These are phyloP conservation scores for Penicillium sp. DNA, from an alignment of 2,329 filamentous ascomycete species.

Conservation along the genomic window DNA sequence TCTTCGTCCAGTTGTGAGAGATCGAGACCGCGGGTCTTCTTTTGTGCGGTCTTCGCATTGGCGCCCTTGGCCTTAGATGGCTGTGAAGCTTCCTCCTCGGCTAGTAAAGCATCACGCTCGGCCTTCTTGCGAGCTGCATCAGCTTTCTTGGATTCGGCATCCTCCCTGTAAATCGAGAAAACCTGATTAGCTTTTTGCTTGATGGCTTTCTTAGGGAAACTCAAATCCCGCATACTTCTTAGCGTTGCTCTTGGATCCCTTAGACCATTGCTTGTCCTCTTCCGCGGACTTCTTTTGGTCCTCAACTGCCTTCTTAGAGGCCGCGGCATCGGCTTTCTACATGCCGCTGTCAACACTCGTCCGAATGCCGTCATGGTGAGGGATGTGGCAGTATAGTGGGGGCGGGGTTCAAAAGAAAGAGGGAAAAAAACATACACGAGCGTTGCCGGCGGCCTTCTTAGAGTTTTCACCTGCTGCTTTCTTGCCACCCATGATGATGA, in stretches of 20 bases:
- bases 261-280: constrained; percentile 78
- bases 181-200: constrained; percentile 1
- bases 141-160: constrained; percentile 79
- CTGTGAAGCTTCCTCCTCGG: constrained; percentile 75
- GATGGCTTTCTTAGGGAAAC: background rate
- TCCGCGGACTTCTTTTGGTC: constrained; percentile 65
- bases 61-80: constrained; percentile 61
- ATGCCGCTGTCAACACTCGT: constrained; percentile 13
- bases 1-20: constrained; percentile 70
- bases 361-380: constrained; percentile 2
- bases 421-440: constrained; percentile 46
- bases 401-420: constrained; percentile 21
- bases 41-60: constrained; percentile 53
- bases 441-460: constrained; percentile 89
- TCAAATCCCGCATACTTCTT: constrained; percentile 71
- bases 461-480: constrained; percentile 67
- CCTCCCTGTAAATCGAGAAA: constrained; percentile 61
- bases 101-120: constrained; percentile 79
- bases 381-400: constrained; percentile 22
- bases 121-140: constrained; percentile 87
- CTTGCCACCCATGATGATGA: constrained; percentile 69
- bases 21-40: constrained; percentile 69
- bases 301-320: constrained; percentile 72
- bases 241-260: constrained; percentile 78
- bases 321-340: constrained; percentile 85